Conservation (phyloP, 495 filamentous ascomycete species). For the Physcia stellaris region DNA sequence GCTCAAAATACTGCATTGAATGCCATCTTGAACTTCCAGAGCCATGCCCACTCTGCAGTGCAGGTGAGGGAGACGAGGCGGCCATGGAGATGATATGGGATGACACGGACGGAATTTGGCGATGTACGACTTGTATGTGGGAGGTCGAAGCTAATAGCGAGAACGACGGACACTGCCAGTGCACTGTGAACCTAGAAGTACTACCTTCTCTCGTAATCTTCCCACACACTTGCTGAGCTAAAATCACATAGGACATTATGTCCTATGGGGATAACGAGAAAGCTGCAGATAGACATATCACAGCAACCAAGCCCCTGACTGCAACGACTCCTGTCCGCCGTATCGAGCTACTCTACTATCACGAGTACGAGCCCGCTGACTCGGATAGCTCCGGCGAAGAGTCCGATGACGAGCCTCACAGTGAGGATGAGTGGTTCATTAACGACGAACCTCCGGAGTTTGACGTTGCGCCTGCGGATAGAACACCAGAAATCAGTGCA, state of each 20-base stretch:
- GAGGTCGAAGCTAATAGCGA: background rate
- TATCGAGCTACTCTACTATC: background rate
- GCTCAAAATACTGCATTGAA: too few species aligned
- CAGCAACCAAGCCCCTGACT: too few species aligned
- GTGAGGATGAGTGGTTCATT: background rate
- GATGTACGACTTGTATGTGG: background rate
- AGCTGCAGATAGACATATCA: too few species aligned
- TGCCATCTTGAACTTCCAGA: too few species aligned
- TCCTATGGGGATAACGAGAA: too few species aligned
- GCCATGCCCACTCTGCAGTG: too few species aligned
- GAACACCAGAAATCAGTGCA: too few species aligned
- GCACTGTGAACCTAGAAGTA: background rate
- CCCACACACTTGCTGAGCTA: too few species aligned
- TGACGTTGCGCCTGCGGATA: too few species aligned
- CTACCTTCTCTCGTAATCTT: too few species aligned
- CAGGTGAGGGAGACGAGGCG: too few species aligned
- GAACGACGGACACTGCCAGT: background rate
- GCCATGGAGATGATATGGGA: background rate
- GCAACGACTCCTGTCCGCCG: background rate
- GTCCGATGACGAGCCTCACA: background rate
- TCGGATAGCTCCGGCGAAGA: background rate
- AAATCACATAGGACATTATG: too few species aligned
- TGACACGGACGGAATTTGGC: background rate
- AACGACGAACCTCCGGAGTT: background rate
- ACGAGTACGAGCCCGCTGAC: background rate